phyloP scores from a whole-genome alignment of 2,329 filamentous ascomycete genomes.

The Ophiocordyceps robertsii region DNA sequence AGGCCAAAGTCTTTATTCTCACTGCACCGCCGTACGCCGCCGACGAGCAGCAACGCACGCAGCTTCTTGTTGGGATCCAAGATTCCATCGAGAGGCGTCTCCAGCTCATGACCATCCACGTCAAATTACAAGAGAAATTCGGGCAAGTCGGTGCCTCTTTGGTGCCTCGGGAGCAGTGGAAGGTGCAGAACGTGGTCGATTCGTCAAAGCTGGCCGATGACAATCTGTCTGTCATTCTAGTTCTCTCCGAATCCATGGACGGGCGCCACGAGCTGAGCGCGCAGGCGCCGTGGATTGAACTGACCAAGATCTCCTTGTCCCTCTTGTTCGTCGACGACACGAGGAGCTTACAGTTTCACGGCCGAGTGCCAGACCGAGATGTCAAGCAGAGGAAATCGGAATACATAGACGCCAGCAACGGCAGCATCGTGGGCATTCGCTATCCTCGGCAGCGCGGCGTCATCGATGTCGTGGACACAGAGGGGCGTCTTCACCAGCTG shows the following conservation, averaged over 20 bases:
- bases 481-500: slow-evolving; percentile 50
- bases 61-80: slow-evolving; percentile 55
- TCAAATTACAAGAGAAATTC: slow-evolving; percentile 28
- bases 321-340: slow-evolving; percentile 45
- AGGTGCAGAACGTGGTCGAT: slow-evolving; percentile 56
- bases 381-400: slow-evolving; percentile 28
- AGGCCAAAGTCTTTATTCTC: slow-evolving; percentile 55
- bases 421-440: slow-evolving; percentile 38
- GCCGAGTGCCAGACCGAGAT: slow-evolving; percentile 39
- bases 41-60: slow-evolving; percentile 37
- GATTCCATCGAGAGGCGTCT: slow-evolving; percentile 55
- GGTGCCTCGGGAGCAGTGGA: slow-evolving; percentile 34
- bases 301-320: slow-evolving; percentile 54
- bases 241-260: slow-evolving; percentile 51
- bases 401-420: slow-evolving; percentile 31
- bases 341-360: slow-evolving; percentile 42
- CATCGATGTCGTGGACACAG: slow-evolving; percentile 53
- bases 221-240: slow-evolving; percentile 52
- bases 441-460: slow-evolving; percentile 45
- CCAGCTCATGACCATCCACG: slow-evolving; percentile 50
- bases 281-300: slow-evolving; percentile 62
- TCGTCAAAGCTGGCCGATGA: slow-evolving; percentile 60
- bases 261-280: slow-evolving; percentile 55
- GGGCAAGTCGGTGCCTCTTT: slow-evolving; percentile 14
- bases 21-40: slow-evolving; percentile 41